Conservation (phyloP, 2,329 filamentous ascomycete species). For the Alternaria sp. region DNA sequence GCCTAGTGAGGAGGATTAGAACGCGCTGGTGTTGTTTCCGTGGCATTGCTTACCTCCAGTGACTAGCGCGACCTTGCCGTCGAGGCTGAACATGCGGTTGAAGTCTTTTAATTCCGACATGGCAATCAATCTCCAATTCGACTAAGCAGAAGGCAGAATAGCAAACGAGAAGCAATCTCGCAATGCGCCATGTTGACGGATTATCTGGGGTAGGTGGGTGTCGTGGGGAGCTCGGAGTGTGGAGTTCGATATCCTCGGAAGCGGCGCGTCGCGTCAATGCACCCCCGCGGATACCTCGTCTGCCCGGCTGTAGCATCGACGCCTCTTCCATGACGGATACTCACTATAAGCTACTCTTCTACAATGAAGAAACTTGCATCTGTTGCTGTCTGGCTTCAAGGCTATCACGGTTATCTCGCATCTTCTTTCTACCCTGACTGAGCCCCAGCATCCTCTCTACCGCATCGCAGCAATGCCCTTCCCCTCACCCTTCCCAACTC, state of each 20-base stretch:
- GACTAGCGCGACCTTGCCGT: conserved; percentile 50
- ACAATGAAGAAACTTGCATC: background rate
- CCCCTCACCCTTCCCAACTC: conserved; percentile 53
- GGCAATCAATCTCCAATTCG: conserved; percentile 14
- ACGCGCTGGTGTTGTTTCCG: background rate
- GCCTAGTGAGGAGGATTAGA: conserved; percentile 33
- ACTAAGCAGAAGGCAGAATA: background rate
- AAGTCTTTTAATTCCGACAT: conserved; percentile 49
- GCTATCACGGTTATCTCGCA: background rate
- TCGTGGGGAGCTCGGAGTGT: conserved; percentile 31
- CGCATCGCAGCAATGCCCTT: conserved; percentile 49
- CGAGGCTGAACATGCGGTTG: conserved; percentile 48
- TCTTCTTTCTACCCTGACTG: conserved; percentile 1
- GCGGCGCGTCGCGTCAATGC: conserved; percentile 24
- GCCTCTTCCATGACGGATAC: conserved; percentile 1
- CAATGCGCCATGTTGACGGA: conserved; percentile 24
- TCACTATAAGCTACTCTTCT: background rate
- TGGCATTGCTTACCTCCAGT: conserved; percentile 40
- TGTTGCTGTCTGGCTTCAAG: background rate
- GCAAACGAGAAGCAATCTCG: background rate
- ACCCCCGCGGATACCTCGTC: conserved; percentile 21
- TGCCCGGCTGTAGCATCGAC: conserved; percentile 23
- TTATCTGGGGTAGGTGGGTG: conserved; percentile 14
- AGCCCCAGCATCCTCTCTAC: background rate
- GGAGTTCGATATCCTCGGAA: conserved; percentile 38